phyloP scores from a whole-genome alignment of 164 flowering plant genomes.

The Chloranthus sessilifolius region DNA sequence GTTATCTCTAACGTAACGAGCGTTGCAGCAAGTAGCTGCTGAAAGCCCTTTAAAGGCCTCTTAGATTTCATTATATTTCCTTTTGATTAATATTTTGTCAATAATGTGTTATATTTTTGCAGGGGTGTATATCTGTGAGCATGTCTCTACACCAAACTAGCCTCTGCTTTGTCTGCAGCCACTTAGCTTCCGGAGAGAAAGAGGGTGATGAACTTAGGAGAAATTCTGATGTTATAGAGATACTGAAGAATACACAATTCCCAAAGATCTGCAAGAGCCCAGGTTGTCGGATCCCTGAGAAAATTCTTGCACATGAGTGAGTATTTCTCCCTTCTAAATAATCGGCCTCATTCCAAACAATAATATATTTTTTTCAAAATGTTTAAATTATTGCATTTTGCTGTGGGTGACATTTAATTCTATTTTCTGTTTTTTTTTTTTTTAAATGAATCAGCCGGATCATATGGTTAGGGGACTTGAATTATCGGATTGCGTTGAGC shows the following conservation, averaged over 20 bases:
- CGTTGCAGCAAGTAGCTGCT: too few relatives aligned
- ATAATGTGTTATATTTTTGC: conserved; percentile 11
- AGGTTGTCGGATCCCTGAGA: conserved; percentile 48
- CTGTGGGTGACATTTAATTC: background rate
- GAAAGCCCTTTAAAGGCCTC: too few relatives aligned
- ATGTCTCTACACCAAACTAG: conserved; percentile 63
- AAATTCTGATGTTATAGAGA: conserved; percentile 69
- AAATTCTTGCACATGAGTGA: conserved; percentile 75
- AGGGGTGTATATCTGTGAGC: conserved; percentile 89
- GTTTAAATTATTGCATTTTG: too few relatives aligned
- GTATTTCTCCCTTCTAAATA: conserved; percentile 18
- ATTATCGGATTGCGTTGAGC: conserved; percentile 76
- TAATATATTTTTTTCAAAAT: too few relatives aligned
- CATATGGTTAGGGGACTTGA: conserved; percentile 89
- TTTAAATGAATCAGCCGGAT: conserved; percentile 38
- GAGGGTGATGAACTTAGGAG: conserved; percentile 83
- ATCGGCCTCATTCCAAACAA: background rate
- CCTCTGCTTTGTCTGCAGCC: conserved; percentile 83
- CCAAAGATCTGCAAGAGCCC: conserved; percentile 48
- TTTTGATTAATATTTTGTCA: background rate
- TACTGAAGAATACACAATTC: conserved; percentile 64
- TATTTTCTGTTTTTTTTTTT: background rate
- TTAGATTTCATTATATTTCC: background rate
- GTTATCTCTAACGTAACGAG: too few relatives aligned
- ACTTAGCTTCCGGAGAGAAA: conserved; percentile 86